Conservation (phyloP, 2,329 filamentous ascomycete species). For the Neofusicoccum parvum region DNA sequence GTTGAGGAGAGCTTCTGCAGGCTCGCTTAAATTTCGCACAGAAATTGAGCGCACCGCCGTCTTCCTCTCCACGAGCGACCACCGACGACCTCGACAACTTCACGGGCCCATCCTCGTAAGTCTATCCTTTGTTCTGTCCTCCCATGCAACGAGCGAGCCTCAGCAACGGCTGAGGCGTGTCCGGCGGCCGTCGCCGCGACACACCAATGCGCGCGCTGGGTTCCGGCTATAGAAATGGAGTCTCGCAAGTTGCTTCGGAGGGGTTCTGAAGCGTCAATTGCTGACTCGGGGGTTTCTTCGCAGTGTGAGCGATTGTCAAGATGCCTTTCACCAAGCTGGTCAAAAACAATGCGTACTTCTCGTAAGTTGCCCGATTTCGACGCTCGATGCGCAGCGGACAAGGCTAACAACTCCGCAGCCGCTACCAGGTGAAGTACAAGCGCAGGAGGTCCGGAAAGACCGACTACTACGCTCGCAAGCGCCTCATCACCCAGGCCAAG, state of each 20-base stretch:
- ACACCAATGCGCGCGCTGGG: neutral
- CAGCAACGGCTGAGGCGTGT: conserved; percentile 14
- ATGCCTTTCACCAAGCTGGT: conserved; percentile 67
- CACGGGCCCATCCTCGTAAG: conserved; percentile 20
- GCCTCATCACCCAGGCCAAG: conserved; percentile 99
- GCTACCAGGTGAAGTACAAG: conserved; percentile 99
- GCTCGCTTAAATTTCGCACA: conserved; percentile 22
- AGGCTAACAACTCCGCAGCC: conserved; percentile 56
- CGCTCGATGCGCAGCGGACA: conserved; percentile 24
- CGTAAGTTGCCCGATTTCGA: conserved; percentile 60
- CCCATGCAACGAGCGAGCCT: conserved; percentile 15
- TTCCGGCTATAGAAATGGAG: conserved; percentile 22
- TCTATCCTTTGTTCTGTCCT: neutral
- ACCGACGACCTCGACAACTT: conserved; percentile 19
- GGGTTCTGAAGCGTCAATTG: conserved; percentile 98
- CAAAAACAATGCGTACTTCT: conserved; percentile 99
- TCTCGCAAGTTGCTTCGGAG: conserved; percentile 92
- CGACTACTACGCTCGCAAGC: conserved; percentile 99
- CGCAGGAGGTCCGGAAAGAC: conserved; percentile 95
- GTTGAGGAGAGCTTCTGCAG: conserved; percentile 14
- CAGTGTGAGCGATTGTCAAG: conserved; percentile 49
- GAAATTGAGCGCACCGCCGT: conserved; percentile 3
- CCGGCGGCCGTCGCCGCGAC: neutral
- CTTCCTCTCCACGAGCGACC: conserved; percentile 19
- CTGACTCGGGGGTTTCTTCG: conserved; percentile 81